Base-by-base conservation (phyloP, 2,329 filamentous ascomycete species). In the Colletotrichum camelliae region DNA sequence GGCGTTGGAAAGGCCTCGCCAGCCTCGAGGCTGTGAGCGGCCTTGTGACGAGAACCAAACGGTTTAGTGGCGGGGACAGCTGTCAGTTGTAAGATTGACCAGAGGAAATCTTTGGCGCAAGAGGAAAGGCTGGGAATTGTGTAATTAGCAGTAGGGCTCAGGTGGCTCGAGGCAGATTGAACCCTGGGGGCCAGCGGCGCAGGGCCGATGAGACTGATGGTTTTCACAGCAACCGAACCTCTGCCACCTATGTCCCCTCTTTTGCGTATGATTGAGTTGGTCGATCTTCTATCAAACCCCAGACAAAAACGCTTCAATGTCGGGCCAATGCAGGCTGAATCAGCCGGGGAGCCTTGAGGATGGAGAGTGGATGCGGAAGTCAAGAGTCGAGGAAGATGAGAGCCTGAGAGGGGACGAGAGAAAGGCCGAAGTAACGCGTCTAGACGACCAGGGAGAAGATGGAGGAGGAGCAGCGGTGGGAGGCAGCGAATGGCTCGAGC, bases 81-180 rank as follows among this genome's bases (percentile, higher is more conserved):
- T 37, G 64, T 52, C 57, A 65, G 29, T 65, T 74, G 57, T 58
- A 58, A 64, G 48, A 65, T 68, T 57, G 70, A 29, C 35, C 27
- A 75, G 29, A 33, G 60, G 21, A 37, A 74, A 73, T 67, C 39
- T 31, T 61, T 67, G 55, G 33, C 55, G 9, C 16, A 67, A 75
- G 66, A 39, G 39, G 60, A 37, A 71, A 71, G 67, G 33, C 52
- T 68, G 57, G 67, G 9, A 35, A 31, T 58, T 24, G 64, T 58
- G 58, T 76, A 73, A 76, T 76, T 68, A 65, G 70, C 48, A 57
- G 48, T 58, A 70, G 68, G 66, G 58, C 67, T 71, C 65, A 68
- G 70, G 70, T 69, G 64, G 70, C 64, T 73, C 70, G 24, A 35
- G 57, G 64, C 35, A 69, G 37, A 60, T 76, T 74, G 65, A 24